These are phyloP conservation scores for Scortechinia acanthostroma DNA, from an alignment of 2,329 filamentous ascomycete genomes.

Conservation along the genomic window DNA sequence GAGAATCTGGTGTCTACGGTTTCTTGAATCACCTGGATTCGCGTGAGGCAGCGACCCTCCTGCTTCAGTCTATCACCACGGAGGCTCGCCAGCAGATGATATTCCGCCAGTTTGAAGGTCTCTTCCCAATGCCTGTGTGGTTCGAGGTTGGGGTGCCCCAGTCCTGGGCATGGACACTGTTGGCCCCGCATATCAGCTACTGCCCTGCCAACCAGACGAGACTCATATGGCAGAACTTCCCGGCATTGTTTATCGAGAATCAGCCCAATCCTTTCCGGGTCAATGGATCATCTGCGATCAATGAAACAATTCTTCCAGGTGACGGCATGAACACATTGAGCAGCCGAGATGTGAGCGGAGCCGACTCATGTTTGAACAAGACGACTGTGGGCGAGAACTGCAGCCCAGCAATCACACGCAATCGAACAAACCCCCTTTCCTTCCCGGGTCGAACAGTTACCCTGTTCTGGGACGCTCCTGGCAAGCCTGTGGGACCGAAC, in stretches of 20 bases:
- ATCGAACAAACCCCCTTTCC: slow-evolving; percentile 64
- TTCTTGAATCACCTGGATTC: slow-evolving; percentile 74
- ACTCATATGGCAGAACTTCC: slow-evolving; percentile 80
- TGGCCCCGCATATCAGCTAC: slow-evolving; percentile 73
- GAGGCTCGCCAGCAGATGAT: slow-evolving; percentile 79
- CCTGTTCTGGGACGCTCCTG: slow-evolving; percentile 67
- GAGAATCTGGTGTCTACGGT: slow-evolving; percentile 74
- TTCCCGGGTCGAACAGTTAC: slow-evolving; percentile 69
- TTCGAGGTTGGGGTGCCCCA: slow-evolving; percentile 75
- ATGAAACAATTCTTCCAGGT: slow-evolving; percentile 48
- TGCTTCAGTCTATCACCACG: slow-evolving; percentile 70
- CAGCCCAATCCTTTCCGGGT: slow-evolving; percentile 48
- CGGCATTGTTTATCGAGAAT: slow-evolving; percentile 63
- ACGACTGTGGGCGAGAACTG: slow-evolving; percentile 48
- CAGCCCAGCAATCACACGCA: slow-evolving; percentile 56
- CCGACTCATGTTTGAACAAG: slow-evolving; percentile 49
- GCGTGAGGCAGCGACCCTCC: slow-evolving; percentile 64
- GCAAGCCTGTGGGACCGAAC: slow-evolving; percentile 67
- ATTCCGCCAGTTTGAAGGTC: slow-evolving; percentile 75
- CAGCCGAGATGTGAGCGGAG: slow-evolving; percentile 28
- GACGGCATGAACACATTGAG: slow-evolving; percentile 47
- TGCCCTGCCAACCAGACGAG: slow-evolving; percentile 70
- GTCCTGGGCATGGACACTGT: slow-evolving; percentile 75
- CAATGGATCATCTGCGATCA: slow-evolving; percentile 51
- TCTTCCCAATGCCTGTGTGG: slow-evolving; percentile 78